Evolutionary conservation across 495 filamentous ascomycete species (phyloP), one percentile per base, ranked within the genome.

Genomic region (Chaetomium cochliodes): DNA sequence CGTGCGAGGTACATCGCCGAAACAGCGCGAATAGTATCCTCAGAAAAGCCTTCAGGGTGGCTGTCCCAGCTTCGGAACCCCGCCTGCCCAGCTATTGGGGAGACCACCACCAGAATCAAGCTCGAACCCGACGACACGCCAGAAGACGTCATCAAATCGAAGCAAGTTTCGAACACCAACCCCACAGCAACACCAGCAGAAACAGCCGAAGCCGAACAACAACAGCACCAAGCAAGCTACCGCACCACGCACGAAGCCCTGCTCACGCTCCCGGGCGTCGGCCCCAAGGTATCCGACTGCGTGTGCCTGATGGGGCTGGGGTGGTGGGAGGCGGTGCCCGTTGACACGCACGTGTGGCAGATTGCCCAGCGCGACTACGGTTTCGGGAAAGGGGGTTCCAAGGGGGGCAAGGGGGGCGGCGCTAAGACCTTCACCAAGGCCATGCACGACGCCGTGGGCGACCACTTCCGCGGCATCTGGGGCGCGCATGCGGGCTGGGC

Each of bases 261-360:
- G 7, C 77, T 97, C 5, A 74, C 82, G 25, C 79, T 98, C 26
- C 83, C 91, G 62, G 94, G 94, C 1, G 96, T 98, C 9, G 94
- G 94, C 0, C 94, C 94, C 0, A 99, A 99, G 73, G 94, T 99
- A 6, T 88, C 96, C 5, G 94, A 99, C 73, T 99, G 94, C 73
- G 92, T 98, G 7, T 96, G 90, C 74, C 76, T 99, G 44, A 96
- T 99, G 92, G 96, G 94, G 15, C 79, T 99, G 6, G 93, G 93
- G n/a, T 98, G 96, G 92, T 87, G 89, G 8, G 94, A 97, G 74
- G 86, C 92, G 6, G 92, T 99, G 2, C 94, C 94, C 2, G 88
- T 99, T 33, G 94, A 99, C 77, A 99, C 94, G 4, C 94, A 99
- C 81, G 93, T 98, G 37, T 96, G 92, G 92, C 92, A 99, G 78